Base-by-base conservation (phyloP, 495 filamentous ascomycete genomes). In the Xylaria bambusicola region DNA sequence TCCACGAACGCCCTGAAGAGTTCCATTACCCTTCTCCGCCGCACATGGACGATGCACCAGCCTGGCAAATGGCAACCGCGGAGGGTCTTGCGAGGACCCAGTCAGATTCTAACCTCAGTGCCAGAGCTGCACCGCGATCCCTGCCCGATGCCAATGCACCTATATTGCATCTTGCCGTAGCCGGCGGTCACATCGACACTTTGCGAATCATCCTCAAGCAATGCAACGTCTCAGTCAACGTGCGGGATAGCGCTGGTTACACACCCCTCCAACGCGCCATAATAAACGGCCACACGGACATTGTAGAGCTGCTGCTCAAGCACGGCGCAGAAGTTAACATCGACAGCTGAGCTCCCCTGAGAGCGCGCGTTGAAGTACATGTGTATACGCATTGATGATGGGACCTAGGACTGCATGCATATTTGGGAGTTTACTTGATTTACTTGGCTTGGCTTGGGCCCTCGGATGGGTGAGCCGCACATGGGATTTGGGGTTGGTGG, bases 1-100 rank as follows among this genome's bases (percentile, higher is more conserved):
- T 62, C 46, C 44, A 57, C 13, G 31, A 17, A 41, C 48, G 83
- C 84, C 88, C 94, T 78, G 58, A 61, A 23, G 58, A 61, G 29
- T 61, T 52, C 17, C 58, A 61, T 15, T 61, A 61, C 23, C 58
- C 58, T n/a, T 61, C 58, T 12, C 58, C 58, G 12, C 58, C 58
- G 5, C 33, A 42, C 18, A 56, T 56, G 58, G 51, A 61, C 18
- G 58, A 61, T n/a, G n/a, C 42, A 18, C 23, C 58, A 9, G 42
- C 58, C n/a, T 61, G 58, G 58, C 50, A 54, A 40, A 54, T 61
- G 44, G 47, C 41, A 10, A 26, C 42, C 9, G 31, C 44, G 2
- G 57, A 47, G 3, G 41, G 49, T 1, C 23, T 60, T 12, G 27
- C 24, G 29, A 51, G 57, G 24, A 42, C 35, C 4, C 29, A 58